Evolutionary conservation across 129 eudicot genomes (phyloP).

Genomic region (Glebionis coronaria): DNA sequence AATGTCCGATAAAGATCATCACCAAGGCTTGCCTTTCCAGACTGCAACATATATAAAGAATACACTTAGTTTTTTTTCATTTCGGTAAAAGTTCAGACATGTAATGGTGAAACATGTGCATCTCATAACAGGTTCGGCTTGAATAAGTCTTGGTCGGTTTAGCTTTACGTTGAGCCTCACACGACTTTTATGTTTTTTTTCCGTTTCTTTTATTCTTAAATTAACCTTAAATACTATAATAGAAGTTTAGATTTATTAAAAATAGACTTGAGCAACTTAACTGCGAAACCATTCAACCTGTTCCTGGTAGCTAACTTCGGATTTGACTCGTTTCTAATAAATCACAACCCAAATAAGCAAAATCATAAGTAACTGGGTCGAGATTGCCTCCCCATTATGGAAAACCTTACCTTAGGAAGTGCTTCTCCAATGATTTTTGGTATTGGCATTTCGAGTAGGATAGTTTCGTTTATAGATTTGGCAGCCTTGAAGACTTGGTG

Average conservation of each 20-base stretch:
- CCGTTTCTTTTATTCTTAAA: no score
- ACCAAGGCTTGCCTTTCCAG: slow-evolving; percentile 75
- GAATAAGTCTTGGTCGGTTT: not conserved
- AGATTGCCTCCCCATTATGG: not conserved
- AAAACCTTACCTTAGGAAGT: slow-evolving; percentile 68
- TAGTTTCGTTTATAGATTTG: no score
- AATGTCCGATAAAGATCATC: slow-evolving; percentile 74
- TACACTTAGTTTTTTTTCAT: not conserved
- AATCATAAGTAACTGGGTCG: not conserved
- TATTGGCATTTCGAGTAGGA: slow-evolving; percentile 65
- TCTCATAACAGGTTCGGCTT: no score
- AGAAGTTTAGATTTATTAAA: no score
- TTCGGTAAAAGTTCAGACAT: no score
- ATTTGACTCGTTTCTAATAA: no score
- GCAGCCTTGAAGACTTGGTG: no score
- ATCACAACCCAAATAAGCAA: not conserved
- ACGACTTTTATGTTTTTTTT: not conserved
- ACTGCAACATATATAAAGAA: slow-evolving; percentile 41
- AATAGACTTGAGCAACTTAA: no score
- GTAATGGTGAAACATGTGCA: no score
- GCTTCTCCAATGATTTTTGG: slow-evolving; percentile 62
- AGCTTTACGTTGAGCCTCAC: not conserved
- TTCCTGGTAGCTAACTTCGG: no score
- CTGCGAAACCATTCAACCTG: no score
- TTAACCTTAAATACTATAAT: no score